Percentiles rank a stretch among this genome's conserved stretches.
Conservation (phyloP, 2,329 filamentous ascomycete species). For the Phyllosticta citriasiana region DNA sequence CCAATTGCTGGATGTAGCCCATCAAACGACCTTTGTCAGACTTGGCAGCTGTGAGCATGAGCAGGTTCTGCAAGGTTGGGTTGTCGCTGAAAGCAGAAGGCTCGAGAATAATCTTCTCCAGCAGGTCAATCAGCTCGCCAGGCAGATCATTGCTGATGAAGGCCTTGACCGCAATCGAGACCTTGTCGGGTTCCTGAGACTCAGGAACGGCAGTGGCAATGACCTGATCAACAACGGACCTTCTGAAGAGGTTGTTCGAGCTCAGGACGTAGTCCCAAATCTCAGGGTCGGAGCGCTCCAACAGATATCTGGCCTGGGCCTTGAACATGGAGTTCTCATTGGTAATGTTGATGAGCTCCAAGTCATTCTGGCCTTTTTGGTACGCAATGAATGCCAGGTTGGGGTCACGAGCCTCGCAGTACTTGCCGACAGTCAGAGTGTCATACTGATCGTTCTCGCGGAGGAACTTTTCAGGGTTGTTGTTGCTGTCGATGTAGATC, state of each 20-base stretch:
- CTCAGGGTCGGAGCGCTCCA: constrained; percentile 81
- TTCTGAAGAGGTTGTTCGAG: constrained; percentile 89
- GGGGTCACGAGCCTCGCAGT: constrained; percentile 97
- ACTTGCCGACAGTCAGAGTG: constrained; percentile 84
- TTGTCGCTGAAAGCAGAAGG: constrained; percentile 99
- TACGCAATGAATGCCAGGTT: constrained; percentile 94
- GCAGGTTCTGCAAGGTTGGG: constrained; percentile 85
- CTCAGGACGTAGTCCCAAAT: constrained; percentile 93
- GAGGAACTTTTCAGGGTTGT: constrained; percentile 93
- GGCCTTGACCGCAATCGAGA: constrained; percentile 85
- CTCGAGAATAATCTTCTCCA: constrained; percentile 99
- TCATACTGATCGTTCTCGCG: constrained; percentile 98
- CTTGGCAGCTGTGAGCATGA: constrained; percentile 94
- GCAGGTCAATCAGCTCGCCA: constrained; percentile 86
- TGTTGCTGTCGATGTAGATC: constrained; percentile 99
- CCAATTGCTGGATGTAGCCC: constrained; percentile 89
- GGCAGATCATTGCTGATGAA: constrained; percentile 89
- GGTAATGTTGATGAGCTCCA: constrained; percentile 94
- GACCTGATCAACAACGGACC: constrained; percentile 91
- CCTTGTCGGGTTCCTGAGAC: constrained; percentile 85
- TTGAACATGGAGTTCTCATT: constrained; percentile 99
- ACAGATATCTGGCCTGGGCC: constrained; percentile 87
- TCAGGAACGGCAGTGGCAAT: constrained; percentile 91
- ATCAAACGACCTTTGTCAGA: constrained; percentile 91
- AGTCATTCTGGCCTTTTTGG: constrained; percentile 90